Base-by-base conservation (phyloP, 371 early-diverging fungal genomes). In the Lichtheimia ornata region DNA sequence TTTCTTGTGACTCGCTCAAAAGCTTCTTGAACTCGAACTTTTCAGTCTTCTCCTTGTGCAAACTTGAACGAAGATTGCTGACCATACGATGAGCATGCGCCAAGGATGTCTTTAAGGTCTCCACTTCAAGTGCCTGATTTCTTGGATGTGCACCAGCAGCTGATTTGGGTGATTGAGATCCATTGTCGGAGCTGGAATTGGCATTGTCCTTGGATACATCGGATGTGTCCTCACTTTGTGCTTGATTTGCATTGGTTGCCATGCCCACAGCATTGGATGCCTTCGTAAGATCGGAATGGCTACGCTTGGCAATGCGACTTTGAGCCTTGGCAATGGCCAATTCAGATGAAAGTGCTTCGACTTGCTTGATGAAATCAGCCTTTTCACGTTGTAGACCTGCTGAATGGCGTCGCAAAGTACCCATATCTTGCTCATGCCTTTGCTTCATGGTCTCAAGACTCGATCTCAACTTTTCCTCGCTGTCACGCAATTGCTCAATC, bases 311-410 rank as follows among this genome's bases (percentile, higher is more conserved):
- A 50, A 79, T 79, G 30, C 72, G 68, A 22, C 76, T 69, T 56
- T 79, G 76, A 15, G 79, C 76, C 51, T 75, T 79, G 24, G 76
- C 74, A 53, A 73, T 74, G 2, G 72, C 81, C 1, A 88, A 71
- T 65, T 88, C 87, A 14, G 69, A 74, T 6, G 78, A 79, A 20
- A 91, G 71, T n/a, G 86, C 81, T 20, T 90, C 88, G 14, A 85
- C 72, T 24, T 84, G 77, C 53, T 84, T 84, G 4, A 74, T 24
- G 9, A 87, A 71, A 18, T 84, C 83, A 7, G 77, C 58, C 64
- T 89, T 90, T 44, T 91, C 92, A 35, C 88, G 84, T 65, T 90
- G 88, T 13, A 88, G 67, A 12, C 75, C 73, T 22, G 82, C 78
- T 5, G 76, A 61, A 54, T 83, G 85, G 20, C 86, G 85, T 18